A percentile compares a stretch with the other conserved stretches of the same genome.
Conservation (phyloP, 306 rosid species). For the Ormosia semicastrata region DNA sequence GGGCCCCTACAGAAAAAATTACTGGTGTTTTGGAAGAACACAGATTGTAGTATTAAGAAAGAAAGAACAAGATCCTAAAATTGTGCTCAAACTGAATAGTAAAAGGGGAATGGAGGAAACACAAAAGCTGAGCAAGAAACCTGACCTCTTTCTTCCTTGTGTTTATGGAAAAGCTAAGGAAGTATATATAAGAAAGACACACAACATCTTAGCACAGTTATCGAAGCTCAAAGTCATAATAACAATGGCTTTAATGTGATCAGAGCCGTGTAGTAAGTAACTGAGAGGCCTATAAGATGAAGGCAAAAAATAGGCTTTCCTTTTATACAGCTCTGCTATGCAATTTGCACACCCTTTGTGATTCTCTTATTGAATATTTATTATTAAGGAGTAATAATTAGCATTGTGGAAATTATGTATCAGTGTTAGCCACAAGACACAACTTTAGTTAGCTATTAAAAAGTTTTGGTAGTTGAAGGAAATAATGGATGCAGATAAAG, state of each 20-base stretch:
- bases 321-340: constrained; percentile 39
- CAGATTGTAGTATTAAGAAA: constrained; percentile 29
- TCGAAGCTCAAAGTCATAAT: constrained; percentile 63
- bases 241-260: constrained; percentile 52
- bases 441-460: constrained; percentile 20
- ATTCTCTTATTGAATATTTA: constrained; percentile 11
- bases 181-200: constrained; percentile 28
- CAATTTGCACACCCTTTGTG: constrained; percentile 28
- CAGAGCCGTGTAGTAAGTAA: constrained; percentile 33
- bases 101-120: constrained; percentile 27
- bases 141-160: constrained; percentile 32
- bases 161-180: constrained; percentile 65
- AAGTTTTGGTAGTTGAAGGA: constrained; percentile 35
- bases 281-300: constrained; percentile 48
- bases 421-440: background rate
- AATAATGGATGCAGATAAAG: constrained; percentile 9
- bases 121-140: constrained; percentile 40
- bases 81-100: constrained; percentile 21
- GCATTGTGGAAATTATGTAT: background rate
- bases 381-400: background rate
- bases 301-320: constrained; percentile 53
- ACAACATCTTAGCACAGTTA: constrained; percentile 48
- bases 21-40: constrained; percentile 25
- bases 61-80: constrained; percentile 41
- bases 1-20: constrained; percentile 31